phyloP scores from a whole-genome alignment of 345 rosid species.

The Salix suchowensis region DNA sequence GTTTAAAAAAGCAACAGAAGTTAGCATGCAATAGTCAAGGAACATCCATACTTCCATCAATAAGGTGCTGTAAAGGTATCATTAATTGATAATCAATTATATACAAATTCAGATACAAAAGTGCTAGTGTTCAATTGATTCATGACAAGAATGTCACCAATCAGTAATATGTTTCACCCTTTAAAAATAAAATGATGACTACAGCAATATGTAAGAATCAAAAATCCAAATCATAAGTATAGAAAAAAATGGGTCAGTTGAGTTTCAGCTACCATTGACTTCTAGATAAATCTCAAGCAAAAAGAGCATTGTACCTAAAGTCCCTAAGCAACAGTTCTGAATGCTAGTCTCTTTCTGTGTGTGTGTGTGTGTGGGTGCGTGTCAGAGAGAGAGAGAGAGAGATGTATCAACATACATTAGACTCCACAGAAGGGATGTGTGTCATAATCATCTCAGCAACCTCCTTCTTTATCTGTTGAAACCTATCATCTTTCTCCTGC shows the following conservation, averaged over 20 bases:
- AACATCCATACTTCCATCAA: background rate
- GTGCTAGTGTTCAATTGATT: background rate
- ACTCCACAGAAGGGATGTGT: constrained; percentile 46
- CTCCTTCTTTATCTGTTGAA: constrained; percentile 76
- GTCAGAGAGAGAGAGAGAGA: constrained; percentile 2
- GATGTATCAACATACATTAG: constrained; percentile 43
- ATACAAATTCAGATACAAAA: background rate
- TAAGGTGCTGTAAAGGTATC: background rate
- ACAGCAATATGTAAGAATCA: background rate
- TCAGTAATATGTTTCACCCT: background rate
- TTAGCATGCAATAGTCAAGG: background rate
- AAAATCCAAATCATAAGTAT: background rate
- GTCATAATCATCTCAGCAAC: constrained; percentile 68
- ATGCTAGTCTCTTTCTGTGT: background rate
- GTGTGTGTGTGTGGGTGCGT: background rate
- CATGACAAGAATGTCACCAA: background rate
- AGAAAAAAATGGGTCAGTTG: background rate
- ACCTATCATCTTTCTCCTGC: constrained; percentile 78
- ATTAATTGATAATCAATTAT: background rate
- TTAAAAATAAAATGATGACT: background rate
- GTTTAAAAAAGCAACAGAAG: background rate
- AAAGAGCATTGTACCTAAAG: background rate
- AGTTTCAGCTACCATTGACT: background rate
- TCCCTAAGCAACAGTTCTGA: background rate
- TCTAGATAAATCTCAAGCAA: background rate